Base-by-base conservation (phyloP, 2,329 filamentous ascomycete genomes). In the Colletotrichum phormii region DNA sequence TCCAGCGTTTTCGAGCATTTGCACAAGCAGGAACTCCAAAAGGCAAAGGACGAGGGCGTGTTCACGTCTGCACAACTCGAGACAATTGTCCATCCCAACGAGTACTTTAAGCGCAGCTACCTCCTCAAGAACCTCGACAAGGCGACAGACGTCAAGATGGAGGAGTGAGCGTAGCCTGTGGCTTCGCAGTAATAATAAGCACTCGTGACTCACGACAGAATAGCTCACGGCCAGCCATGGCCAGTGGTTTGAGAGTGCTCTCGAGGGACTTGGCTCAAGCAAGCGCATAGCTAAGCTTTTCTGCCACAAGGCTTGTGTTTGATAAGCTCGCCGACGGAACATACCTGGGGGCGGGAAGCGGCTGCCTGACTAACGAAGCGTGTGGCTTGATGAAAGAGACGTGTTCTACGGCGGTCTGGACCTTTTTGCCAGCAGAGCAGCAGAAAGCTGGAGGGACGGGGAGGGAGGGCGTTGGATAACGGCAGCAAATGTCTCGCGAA, bases 51-150 rank as follows among this genome's bases (percentile, higher is more conserved):
- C 54, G 91, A 95, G 62, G 88, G 90, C 6, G 86, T 91, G 64
- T 93, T 93, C 91, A 91, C 88, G 13, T 85, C 92, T 7, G 90
- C 91, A 18, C 94, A 98, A 81, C 87, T 98, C 54, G 96, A 98
- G 83, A 98, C 96, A 0, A 97, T 99, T 80, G 92, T 98, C 26
- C 97, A 99, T 83, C 97, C 97, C 12, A 99, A 99, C 81, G 95
- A 96, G 76, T 99, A 98, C 83, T 99, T 98, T 83, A 98, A 98
- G 87, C 89, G 96, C 68, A 97, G 95, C 81, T 98, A 95, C 82
- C 79, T 97, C 77, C 85, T 99, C 74, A 98, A 95, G 86, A 94
- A 97, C 80, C 82, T 97, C 31, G 91, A 83, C 63, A 90, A 87
- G 74, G 76, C 80, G 33, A 83, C 85, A 22, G 89, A 91, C 73